Evolutionary conservation across 2,329 filamentous ascomycete genomes (phyloP).

Genomic region (Rachicladosporium sp.): DNA sequence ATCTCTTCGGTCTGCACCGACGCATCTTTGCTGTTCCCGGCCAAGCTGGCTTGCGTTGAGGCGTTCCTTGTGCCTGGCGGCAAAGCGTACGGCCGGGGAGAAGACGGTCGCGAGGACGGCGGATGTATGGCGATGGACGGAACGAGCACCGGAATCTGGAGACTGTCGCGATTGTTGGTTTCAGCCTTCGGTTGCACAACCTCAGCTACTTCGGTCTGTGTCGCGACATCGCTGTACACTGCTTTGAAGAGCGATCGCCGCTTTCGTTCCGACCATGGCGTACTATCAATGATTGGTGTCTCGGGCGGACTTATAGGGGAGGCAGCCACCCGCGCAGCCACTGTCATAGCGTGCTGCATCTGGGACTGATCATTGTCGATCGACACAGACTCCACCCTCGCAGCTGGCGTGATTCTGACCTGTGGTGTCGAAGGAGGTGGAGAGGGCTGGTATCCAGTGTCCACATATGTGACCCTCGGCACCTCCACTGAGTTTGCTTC

Average conservation of each 20-base stretch:
- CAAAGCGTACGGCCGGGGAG: slow-evolving; percentile 63
- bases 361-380: neutral
- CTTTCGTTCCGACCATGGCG: slow-evolving; percentile 13
- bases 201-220: slow-evolving; percentile 20
- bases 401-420: slow-evolving; percentile 1
- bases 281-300: slow-evolving; percentile 41
- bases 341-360: slow-evolving; percentile 1
- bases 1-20: slow-evolving; percentile 86
- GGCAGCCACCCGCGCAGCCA: slow-evolving; percentile 6
- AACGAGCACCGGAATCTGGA: slow-evolving; percentile 19
- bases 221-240: slow-evolving; percentile 19
- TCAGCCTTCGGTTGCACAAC: slow-evolving; percentile 9
- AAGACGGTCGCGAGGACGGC: slow-evolving; percentile 69
- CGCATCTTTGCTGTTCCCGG: slow-evolving; percentile 38
- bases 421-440: slow-evolving; percentile 59
- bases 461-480: slow-evolving; percentile 46
- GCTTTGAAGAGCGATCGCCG: slow-evolving; percentile 6
- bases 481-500: neutral
- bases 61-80: slow-evolving; percentile 72
- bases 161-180: slow-evolving; percentile 16
- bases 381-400: neutral
- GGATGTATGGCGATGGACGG: slow-evolving; percentile 88
- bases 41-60: slow-evolving; percentile 62
- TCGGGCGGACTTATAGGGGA: slow-evolving; percentile 50
- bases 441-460: slow-evolving; percentile 71